Base-by-base conservation (phyloP, 1,284 basidiomycete species). In the Tilletiaria anomala region DNA sequence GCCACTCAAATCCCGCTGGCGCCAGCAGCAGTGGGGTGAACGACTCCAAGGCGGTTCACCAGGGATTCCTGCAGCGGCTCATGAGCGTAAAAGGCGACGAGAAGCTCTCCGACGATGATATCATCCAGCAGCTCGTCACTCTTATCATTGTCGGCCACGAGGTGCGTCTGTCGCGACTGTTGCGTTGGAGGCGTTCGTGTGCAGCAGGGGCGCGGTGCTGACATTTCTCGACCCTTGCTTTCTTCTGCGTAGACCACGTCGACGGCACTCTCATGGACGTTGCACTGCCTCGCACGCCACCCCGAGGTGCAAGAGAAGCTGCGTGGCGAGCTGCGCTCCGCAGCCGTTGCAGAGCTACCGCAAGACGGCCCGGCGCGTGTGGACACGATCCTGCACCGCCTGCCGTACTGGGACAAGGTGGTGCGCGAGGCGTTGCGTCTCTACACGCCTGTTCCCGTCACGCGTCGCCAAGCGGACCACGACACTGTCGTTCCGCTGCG, bases 171-270 rank as follows among this genome's bases (percentile, higher is more conserved):
- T n/a, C n/a, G n/a, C n/a, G n/a, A n/a, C n/a, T n/a, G n/a, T n/a
- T n/a, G n/a, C n/a, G n/a, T n/a, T n/a, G n/a, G n/a, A n/a, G n/a
- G n/a, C n/a, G n/a, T n/a, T n/a, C n/a, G n/a, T n/a, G n/a, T n/a
- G n/a, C n/a, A n/a, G n/a, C n/a, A n/a, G n/a, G n/a, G n/a, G n/a
- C n/a, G n/a, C n/a, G n/a, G n/a, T n/a, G n/a, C n/a, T n/a, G n/a
- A n/a, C n/a, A n/a, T n/a, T n/a, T n/a, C n/a, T n/a, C n/a, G n/a
- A n/a, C n/a, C n/a, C n/a, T n/a, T n/a, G n/a, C n/a, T n/a, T n/a
- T n/a, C n/a, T n/a, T n/a, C n/a, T n/a, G n/a, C n/a, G n/a, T n/a
- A 67, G 37, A 62, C 63, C 2, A 57, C 61, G 3, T 50, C 57
- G 5, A 58, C 57, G 6, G 58, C 58, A 26, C 50, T 55, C 10